Evolutionary conservation across 768 basidiomycete genomes (phyloP).

Genomic region (Phlebiopsis gigantea): DNA sequence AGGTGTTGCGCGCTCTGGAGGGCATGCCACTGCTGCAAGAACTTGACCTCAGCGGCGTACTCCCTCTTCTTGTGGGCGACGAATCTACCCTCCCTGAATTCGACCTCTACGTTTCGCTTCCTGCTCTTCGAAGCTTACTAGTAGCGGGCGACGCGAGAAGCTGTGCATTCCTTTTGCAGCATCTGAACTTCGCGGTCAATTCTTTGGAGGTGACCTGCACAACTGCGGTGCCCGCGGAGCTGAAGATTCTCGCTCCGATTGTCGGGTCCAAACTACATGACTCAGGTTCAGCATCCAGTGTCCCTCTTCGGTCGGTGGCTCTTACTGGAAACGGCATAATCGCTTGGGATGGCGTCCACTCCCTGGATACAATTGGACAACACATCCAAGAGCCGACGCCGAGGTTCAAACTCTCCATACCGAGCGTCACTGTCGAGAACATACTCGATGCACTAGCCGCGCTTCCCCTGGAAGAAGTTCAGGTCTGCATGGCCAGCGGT

Average conservation of each 20-base stretch:
- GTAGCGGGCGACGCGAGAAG: background rate
- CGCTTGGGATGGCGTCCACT: too few species aligned
- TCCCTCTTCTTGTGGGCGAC: background rate
- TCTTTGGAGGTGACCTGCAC: background rate
- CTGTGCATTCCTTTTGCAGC: background rate
- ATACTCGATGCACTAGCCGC: background rate
- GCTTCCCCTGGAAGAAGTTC: background rate
- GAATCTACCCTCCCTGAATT: background rate
- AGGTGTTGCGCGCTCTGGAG: background rate
- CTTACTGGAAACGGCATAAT: background rate
- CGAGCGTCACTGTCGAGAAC: background rate
- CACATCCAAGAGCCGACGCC: too few species aligned
- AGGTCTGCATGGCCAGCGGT: background rate
- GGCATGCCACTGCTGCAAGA: conserved; percentile 6
- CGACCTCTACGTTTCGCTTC: background rate
- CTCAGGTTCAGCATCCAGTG: background rate
- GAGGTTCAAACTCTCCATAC: background rate
- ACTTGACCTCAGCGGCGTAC: background rate
- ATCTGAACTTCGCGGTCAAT: background rate
- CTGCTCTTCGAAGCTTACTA: background rate
- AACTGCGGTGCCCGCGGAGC: background rate
- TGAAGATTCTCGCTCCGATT: background rate
- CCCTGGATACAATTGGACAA: too few species aligned
- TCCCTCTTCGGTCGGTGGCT: background rate
- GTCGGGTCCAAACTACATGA: background rate